Base-by-base conservation (phyloP, 2,329 filamentous ascomycete species). In the Neobulgaria alba region DNA sequence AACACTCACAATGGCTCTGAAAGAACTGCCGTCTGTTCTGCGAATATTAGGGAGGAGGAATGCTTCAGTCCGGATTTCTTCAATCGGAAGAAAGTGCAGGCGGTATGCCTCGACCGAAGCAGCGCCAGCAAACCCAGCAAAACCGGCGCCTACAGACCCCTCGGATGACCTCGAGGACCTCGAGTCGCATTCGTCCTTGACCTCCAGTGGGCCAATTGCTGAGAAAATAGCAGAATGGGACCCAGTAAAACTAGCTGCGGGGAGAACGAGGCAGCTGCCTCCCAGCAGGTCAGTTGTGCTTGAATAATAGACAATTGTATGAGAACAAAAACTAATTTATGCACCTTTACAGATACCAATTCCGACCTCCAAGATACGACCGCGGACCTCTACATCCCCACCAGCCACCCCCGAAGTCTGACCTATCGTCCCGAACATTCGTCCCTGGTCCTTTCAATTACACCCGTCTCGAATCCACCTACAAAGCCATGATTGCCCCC, bases 301-400 rank as follows among this genome's bases (percentile, higher is more conserved):
- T n/a, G 7, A 38, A 19, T n/a, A n/a, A n/a, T n/a, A n/a, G n/a
- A n/a, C n/a, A n/a, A n/a, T n/a, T n/a, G n/a, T n/a, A n/a, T n/a
- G n/a, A n/a, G n/a, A n/a, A n/a, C n/a, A n/a, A n/a, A n/a, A n/a
- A n/a, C n/a, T n/a, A n/a, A n/a, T n/a, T n/a, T n/a, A n/a, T n/a
- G n/a, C n/a, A n/a, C 20, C 12, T 26, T 26, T 46, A 19, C 47
- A 94, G 90, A 73, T 98, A 96, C 68, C 85, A 94, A 65, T 96
- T 84, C 65, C 87, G 89, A 50, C 82, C 90, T 37, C 92, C 92
- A 49, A 92, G 90, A 67, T 98, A 89, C 73, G 81, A 95, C 64
- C 85, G 90, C 57, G 92, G 92, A 42, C 89, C 89, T 49, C 73
- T 96, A 17, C 89, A 96, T 61, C 92, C 92, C 37, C 79, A 95